Base-by-base conservation (phyloP, 306 rosid genomes). In the Vigna nakashimae region DNA sequence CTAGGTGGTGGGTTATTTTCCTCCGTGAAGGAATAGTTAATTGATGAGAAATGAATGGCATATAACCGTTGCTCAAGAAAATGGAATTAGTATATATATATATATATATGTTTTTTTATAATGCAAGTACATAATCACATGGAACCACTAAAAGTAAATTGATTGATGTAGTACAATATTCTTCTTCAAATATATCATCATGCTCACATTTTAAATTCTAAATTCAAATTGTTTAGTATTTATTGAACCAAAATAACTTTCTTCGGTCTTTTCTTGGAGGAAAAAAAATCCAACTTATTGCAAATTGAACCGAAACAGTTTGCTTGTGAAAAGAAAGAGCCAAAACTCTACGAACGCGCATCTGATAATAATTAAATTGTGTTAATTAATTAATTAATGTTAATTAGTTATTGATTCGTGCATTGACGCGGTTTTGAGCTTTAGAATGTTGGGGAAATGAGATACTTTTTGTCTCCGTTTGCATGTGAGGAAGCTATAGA, bases 361-460 rank as follows among this genome's bases (percentile, higher is more conserved):
- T 64, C 45, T 59, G 82, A 59, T 58, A 59, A 77, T 40, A 69
- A 52, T 77, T 18, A 56, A 32, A 71, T 46, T 26, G 55, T 15
- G 26, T 15, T 58, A 26, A 26, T 26, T 26, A 26, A 26, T 12
- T 14, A 43, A 42, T 36, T 64, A 38, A 50, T 76, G 57, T 45
- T 58, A 57, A 42, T 55, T 56, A 72, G 20, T 24, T 72, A 77
- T 64, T 84, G 42, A 34, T 82, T 88, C 87, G 89, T 90, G 94
- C 79, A 14, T 40, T 34, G 71, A 91, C 93, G 91, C 93, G 92
- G 88, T 77, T 91, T 91, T 77, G 56, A 58, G 71, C 81, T 87
- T 58, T 73, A 66, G 71, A 73, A 82, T 64, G 75, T 63, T 46
- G 53, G 51, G 79, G 9, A 48, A 55, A 71, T 56, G 24, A 46